Base-by-base conservation (phyloP, 2,329 filamentous ascomycete genomes). In the Colletotrichum chlorophyti region DNA sequence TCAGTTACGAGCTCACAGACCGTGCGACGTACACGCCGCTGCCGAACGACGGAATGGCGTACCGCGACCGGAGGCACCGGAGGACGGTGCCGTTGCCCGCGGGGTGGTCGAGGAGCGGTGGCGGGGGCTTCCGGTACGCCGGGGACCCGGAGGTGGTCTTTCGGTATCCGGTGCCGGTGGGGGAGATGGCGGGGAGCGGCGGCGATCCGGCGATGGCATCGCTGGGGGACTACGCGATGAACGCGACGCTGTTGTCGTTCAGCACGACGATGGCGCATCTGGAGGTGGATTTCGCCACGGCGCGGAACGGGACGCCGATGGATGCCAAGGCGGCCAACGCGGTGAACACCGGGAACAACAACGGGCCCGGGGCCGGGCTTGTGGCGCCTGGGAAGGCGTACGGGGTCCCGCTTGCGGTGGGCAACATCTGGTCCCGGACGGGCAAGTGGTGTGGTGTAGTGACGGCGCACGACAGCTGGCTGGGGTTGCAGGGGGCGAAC, bases 401-500 rank as follows among this genome's bases (percentile, higher is more conserved):
- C 21, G 55, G 55, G 11, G 55, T 59, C 24, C 76, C 76, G 4
- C 73, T 79, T 15, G 76, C 76, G 5, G 69, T 79, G 15, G 77
- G 76, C 23, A 77, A 75, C 50, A 75, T 79, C 62, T 75, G 72
- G 70, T 66, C 68, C 48, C 71, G 65, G 35, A 63, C 64, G 3
- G 69, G 70, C 37, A 66, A 67, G 27, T 78, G 75, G 75, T 68
- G 75, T n/a, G 76, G 76, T 24, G 70, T 74, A 43, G 72, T 79
- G 31, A 71, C 76, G 34, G 71, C 75, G n/a, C 77, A 79, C 61
- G 76, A 79, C 48, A 71, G 70, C 29, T 79, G 77, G 77, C 64
- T 79, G 32, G 77, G 77, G 8, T 64, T 79, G 5, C 76, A 79
- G 63, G 73, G 74, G n/a, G 76, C 75, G 58, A 79, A 79, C 64